Conservation (phyloP, 108 stramenopile genomes). For the Licmophora abbreviata region DNA sequence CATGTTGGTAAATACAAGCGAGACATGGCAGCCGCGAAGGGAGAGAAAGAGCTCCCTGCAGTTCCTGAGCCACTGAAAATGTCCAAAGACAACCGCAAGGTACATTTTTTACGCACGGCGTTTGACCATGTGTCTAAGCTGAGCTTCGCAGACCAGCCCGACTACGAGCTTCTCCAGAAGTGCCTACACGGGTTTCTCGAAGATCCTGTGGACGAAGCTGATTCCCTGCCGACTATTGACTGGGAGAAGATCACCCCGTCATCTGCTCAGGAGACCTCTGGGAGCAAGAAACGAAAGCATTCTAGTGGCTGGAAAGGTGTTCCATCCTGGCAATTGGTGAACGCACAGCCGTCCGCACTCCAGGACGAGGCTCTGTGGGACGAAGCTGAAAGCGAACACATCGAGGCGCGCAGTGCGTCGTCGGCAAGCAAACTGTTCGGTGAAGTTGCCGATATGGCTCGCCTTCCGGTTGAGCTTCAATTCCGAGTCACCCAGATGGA, state of each 20-base stretch:
- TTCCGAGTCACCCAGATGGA: slow-evolving; percentile 69
- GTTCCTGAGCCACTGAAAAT: slow-evolving; percentile 54
- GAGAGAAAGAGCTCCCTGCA: slow-evolving; percentile 2
- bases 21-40: slow-evolving; percentile 4
- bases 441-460: slow-evolving; percentile 46
- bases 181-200: slow-evolving; percentile 60
- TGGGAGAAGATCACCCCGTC: too few species aligned
- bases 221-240: background rate
- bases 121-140: slow-evolving; percentile 60
- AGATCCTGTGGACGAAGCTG: slow-evolving; percentile 1
- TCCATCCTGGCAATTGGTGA: background rate
- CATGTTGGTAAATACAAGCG: slow-evolving; percentile 47
- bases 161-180: slow-evolving; percentile 61
- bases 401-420: background rate
- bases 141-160: slow-evolving; percentile 56
- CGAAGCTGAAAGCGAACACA: slow-evolving; percentile 26
- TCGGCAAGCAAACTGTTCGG: too few species aligned
- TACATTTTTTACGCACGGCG: slow-evolving; percentile 47
- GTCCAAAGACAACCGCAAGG: slow-evolving; percentile 43
- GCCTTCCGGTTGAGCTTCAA: slow-evolving; percentile 62
- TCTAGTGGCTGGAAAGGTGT: background rate
- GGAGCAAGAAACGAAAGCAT: background rate
- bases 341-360: slow-evolving; percentile 6
- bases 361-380: slow-evolving; percentile 14
- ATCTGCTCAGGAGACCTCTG: slow-evolving; percentile 5